Conservation (phyloP, 495 filamentous ascomycete genomes). For the Penicillium verhagenii region DNA sequence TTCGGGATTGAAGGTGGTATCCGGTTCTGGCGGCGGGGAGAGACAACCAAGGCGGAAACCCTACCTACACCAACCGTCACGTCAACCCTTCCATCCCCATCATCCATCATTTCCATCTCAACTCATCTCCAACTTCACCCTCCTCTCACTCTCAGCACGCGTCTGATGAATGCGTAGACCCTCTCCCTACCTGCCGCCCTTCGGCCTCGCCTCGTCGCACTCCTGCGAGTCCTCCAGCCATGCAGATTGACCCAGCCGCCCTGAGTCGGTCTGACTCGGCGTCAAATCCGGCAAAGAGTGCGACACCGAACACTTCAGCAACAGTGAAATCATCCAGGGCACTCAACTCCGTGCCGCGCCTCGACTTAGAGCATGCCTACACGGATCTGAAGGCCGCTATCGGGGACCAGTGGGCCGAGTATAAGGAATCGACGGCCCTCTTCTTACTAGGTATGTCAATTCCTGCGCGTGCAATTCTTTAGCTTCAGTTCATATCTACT, state of each 20-base stretch:
- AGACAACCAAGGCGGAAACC: constrained; percentile 26
- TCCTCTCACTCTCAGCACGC: not conserved
- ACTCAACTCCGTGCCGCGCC: constrained; percentile 70
- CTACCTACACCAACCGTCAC: constrained; percentile 27
- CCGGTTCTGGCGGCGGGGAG: constrained; percentile 38
- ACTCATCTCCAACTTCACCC: constrained; percentile 5
- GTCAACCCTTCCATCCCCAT: constrained; percentile 21
- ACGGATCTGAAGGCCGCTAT: constrained; percentile 78
- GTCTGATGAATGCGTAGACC: constrained; percentile 47
- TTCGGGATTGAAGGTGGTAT: constrained; percentile 16
- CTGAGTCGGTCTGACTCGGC: constrained; percentile 67
- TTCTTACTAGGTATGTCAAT: constrained; percentile 76
- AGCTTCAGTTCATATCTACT: not conserved
- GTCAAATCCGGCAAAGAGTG: constrained; percentile 59
- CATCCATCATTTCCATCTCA: constrained; percentile 13
- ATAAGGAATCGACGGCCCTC: constrained; percentile 77
- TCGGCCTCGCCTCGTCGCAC: constrained; percentile 48
- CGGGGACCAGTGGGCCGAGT: constrained; percentile 81
- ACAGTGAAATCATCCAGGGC: constrained; percentile 56
- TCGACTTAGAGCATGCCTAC: constrained; percentile 89
- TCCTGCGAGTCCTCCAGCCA: constrained; percentile 45
- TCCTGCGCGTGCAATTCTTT: constrained; percentile 2
- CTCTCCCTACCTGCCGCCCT: constrained; percentile 29
- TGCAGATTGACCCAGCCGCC: constrained; percentile 87
- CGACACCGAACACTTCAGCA: constrained; percentile 55